Base-by-base conservation (phyloP, 257 asterid genomes). In the Capsicum pubescens region DNA sequence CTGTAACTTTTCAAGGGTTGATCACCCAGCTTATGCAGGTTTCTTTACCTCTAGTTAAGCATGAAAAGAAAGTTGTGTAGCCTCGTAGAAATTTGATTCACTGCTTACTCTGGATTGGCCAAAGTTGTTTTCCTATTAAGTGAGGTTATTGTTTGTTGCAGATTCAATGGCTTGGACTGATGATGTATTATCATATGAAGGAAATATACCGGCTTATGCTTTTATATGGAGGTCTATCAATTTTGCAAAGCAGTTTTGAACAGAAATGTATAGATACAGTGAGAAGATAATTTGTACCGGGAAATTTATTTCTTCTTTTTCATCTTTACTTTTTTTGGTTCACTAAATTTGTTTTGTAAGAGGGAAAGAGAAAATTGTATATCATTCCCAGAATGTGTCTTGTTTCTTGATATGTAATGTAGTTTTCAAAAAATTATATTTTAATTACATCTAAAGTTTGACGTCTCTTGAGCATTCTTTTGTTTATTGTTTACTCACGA, bases 261-360 rank as follows among this genome's bases (percentile, higher is more conserved):
- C 68, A 46, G 72, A 84, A 54, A 64, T 81, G 84, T 81, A 85
- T 70, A 85, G 84, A 15, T 35, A 84, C 84, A 16, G 13, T 26
- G 55, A 79, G 58, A 64, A 79, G 72, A 52, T 52, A 52, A 55
- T 46, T 8, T 79, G 71, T 11, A 21, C 48, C 14, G 57, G 56
- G 16, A 70, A 80, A 44, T 81, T 68, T 19, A 50, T 60, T 57
- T 80, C 36, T 10, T 68, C 8, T 8, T 42, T 39, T 17, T 64
- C 64, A 1, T 67, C 19, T 60, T 70, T 39, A 26, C 2, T 3
- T 82, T 68, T 50, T 52, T 26, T 1, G 21, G 64, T 52, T 76
- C 81, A 52, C 63, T 52, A 76, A 50, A 76, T 76, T 76, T 32
- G 13, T 52, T 39, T 39, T 54, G 82, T 14, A 77, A 54, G 32